Conservation (phyloP, 208 protist species). For the Trypanosoma boissoni region DNA sequence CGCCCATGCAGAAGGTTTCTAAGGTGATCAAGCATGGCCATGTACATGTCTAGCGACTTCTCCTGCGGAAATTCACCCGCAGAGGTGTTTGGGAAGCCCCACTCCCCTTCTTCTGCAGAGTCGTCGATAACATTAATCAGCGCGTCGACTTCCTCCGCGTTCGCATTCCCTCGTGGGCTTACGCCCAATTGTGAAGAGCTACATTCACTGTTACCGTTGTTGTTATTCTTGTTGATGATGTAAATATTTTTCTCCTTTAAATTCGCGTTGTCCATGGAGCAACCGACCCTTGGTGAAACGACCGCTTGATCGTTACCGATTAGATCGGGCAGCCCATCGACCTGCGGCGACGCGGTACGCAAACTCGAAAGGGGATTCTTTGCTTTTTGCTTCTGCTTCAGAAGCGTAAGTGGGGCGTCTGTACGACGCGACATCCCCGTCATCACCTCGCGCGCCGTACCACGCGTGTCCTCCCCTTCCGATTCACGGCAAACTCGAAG, state of each 20-base stretch:
- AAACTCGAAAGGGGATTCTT: not conserved
- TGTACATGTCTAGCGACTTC: conserved; percentile 59
- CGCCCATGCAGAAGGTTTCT: conserved; percentile 55
- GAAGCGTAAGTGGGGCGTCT: conserved; percentile 39
- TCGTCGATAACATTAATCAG: conserved; percentile 4
- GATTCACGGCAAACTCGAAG: conserved; percentile 43
- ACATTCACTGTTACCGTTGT: not conserved
- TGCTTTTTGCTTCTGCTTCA: conserved; percentile 46
- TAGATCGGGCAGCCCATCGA: not conserved
- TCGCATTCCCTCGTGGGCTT: not conserved
- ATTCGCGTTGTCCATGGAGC: too few relatives aligned
- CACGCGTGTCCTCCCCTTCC: conserved; percentile 2
- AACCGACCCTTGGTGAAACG: too few relatives aligned
- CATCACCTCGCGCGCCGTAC: not conserved
- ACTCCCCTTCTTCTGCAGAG: conserved; percentile 1
- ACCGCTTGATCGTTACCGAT: conserved; percentile 5
- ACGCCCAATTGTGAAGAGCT: not conserved
- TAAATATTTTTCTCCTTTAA: too few relatives aligned
- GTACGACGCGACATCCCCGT: conserved; percentile 7
- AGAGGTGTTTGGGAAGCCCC: not conserved
- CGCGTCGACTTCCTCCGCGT: not conserved
- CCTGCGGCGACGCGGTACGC: not conserved
- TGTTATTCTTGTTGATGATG: not conserved
- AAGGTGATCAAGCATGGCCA: conserved; percentile 83
- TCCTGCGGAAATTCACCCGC: conserved; percentile 3